These are phyloP conservation scores for Rubroshorea leprosula DNA, from an alignment of 345 rosid genomes.

Conservation along the genomic window DNA sequence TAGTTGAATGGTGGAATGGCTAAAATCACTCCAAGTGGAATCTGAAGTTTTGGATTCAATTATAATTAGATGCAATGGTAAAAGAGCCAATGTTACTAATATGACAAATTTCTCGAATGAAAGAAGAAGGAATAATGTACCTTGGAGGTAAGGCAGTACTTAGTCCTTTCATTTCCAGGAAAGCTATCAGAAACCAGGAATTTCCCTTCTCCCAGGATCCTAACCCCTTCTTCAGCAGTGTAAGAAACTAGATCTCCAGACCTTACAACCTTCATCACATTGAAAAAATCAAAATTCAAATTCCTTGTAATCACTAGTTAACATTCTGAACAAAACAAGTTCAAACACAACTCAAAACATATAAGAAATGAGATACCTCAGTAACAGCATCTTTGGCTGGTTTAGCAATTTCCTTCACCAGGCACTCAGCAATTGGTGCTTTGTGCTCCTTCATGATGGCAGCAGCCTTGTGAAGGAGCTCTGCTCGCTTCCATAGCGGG, in stretches of 20 bases:
- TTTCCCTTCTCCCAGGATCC: constrained; percentile 91
- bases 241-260: constrained; percentile 95
- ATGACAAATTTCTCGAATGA: no score
- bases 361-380: no score
- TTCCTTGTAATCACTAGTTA: no score
- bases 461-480: constrained; percentile 95
- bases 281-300: no score
- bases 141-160: constrained; percentile 97
- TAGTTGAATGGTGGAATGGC: constrained; percentile 99
- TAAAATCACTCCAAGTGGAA: constrained; percentile 84
- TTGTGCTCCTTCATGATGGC: constrained; percentile 84
- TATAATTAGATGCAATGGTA: no score
- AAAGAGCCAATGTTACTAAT: no score
- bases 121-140: no score
- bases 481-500: constrained; percentile 97
- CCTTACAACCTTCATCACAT: no score
- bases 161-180: constrained; percentile 96
- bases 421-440: constrained; percentile 77
- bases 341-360: no score
- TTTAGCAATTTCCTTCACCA: constrained; percentile 92
- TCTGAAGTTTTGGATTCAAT: constrained; percentile 35
- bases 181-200: constrained; percentile 93
- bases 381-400: constrained; percentile 94
- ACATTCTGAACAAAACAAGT: no score
- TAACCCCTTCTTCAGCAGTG: constrained; percentile 92